These are phyloP conservation scores for Letharia lupina DNA, from an alignment of 495 filamentous ascomycete species.

Conservation along the genomic window DNA sequence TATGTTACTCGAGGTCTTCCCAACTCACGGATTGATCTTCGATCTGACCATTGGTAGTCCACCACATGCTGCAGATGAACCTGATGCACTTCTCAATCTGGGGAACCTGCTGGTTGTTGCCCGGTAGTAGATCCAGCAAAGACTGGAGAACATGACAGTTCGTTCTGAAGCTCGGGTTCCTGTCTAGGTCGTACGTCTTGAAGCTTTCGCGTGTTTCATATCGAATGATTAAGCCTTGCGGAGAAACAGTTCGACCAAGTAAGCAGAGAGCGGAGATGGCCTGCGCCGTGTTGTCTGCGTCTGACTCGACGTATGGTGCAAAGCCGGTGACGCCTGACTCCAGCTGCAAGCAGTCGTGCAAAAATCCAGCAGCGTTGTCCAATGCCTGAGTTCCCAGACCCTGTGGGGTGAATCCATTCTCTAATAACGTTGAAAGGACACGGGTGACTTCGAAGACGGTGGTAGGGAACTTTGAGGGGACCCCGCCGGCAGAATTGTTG, in stretches of 20 bases:
- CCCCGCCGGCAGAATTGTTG: conserved; percentile 22
- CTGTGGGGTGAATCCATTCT: conserved; percentile 10
- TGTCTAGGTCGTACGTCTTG: conserved; percentile 35
- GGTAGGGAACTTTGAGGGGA: conserved; percentile 32
- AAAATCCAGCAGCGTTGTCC: conserved; percentile 21
- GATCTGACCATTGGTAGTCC: conserved; percentile 21
- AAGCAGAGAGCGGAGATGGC: conserved; percentile 31
- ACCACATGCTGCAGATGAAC: conserved; percentile 19
- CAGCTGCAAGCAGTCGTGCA: conserved; percentile 22
- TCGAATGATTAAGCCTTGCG: conserved; percentile 28
- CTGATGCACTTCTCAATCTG: conserved; percentile 19
- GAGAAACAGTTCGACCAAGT: conserved; percentile 24
- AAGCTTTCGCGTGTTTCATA: conserved; percentile 34
- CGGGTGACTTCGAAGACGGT: conserved; percentile 37
- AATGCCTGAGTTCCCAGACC: conserved; percentile 12
- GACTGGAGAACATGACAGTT: conserved; percentile 40
- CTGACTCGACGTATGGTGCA: conserved; percentile 31
- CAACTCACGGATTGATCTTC: conserved; percentile 17
- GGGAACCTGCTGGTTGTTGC: conserved; percentile 14
- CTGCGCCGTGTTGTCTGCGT: conserved; percentile 45
- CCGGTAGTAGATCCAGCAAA: conserved; percentile 23
- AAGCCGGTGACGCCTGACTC: conserved; percentile 25
- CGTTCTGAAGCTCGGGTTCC: conserved; percentile 35
- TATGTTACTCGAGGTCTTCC: not conserved
- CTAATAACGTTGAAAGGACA: conserved; percentile 23